Evolutionary conservation across 2,329 filamentous ascomycete species (phyloP), one percentile per base, ranked within the genome.

Genomic region (Colletotrichum sp.): DNA sequence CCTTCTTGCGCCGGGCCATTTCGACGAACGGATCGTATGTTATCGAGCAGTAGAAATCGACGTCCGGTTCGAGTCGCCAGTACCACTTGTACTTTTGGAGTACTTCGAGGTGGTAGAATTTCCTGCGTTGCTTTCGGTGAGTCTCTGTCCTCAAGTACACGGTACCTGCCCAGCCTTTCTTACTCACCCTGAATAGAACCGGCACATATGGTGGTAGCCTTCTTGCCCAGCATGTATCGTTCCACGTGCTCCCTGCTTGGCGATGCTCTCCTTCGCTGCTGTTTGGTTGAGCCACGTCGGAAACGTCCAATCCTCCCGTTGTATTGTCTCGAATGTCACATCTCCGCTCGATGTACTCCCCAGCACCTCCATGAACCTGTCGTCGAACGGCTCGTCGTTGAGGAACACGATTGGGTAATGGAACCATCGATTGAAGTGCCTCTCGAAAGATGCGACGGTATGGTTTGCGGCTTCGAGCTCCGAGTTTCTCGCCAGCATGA

Each of bases 21-120:
- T 87, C 84, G 26, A 84, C 84, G 69, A 88, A 88, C 16, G 86
- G 86, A 78, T 88, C 86, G 80, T 88, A 88, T n/a, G 86, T 86
- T 48, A 88, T 85, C 69, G 84, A 83, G 81, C 86, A 88, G 76
- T 82, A 84, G 77, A 85, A 88, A 67, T 87, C 83, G 70, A 87
- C 85, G 68, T 87, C 84, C 24, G 86, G 86, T 73, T 88, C 86
- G 26, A 88, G 80, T 15, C 86, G 82, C 86, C 86, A 88, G 80
- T 88, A 88, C 86, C 86, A 88, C 78, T 85, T 86, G 82, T 86
- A 88, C 61, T 84, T 80, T 77, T 81, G 80, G 26, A 88, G 80
- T 2, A 81, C 84, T 9, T 85, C 83, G 66, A 87, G 82, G 57
- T 85, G 82, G 82, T 87, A 88, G 77, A 88, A 87, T 67, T 86